Base-by-base conservation (phyloP, 768 basidiomycete genomes). In the Epithele typhae region DNA sequence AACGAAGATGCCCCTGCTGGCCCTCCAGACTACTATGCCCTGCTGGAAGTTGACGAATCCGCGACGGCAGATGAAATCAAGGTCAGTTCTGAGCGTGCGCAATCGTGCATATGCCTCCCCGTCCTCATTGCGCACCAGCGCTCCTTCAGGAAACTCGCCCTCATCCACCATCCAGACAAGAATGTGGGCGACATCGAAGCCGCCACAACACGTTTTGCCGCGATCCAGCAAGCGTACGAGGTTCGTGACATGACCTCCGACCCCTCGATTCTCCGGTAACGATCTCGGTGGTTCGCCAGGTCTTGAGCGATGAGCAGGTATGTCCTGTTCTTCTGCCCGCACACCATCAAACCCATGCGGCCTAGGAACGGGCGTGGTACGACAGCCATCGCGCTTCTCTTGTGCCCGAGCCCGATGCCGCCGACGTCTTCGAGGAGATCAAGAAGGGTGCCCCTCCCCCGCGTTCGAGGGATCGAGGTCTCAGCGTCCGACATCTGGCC, bases 331-430 rank as follows among this genome's bases (percentile, higher is more conserved):
- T 41, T 24, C 46, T 25, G 14, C n/a, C 25, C n/a, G n/a, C n/a
- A n/a, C n/a, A n/a, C n/a, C n/a, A n/a, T n/a, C n/a, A n/a, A n/a
- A n/a, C n/a, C n/a, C n/a, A n/a, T n/a, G n/a, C n/a, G n/a, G n/a
- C n/a, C n/a, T 79, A 95, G 88, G 95, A 98, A 75, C 76, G 96
- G 56, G 93, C 96, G 36, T 99, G 93, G 90, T 99, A 99, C 65
- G 96, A 99, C 66, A 82, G 82, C 4, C 95, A 98, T 64, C 82
- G 84, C 48, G 82, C 86, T 23, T 86, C 87, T 21, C 74, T 92
- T 6, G 70, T 74, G 15, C 87, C 87, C 3, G 87, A 88, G 57
- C 80, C 90, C 34, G 94, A 94, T 63, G 88, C 87, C 36, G 82
- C 86, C 36, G 78, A 75, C 3, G 83, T 95, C 14, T 89, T 92